Base-by-base conservation (phyloP, 2,329 filamentous ascomycete genomes). In the Camptophora hylomeconis region DNA sequence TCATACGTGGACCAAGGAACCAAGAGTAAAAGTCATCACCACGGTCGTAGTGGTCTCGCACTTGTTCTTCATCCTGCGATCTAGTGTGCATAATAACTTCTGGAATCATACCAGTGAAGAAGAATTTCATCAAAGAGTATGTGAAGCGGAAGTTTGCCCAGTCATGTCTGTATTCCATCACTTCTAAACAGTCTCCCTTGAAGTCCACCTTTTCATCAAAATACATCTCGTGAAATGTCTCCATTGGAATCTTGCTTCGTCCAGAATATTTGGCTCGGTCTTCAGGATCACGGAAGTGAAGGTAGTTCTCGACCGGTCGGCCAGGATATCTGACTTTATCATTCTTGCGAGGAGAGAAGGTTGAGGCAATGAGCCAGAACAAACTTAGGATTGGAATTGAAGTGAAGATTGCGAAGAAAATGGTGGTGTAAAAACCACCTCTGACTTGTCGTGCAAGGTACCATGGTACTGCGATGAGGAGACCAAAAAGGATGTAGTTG, bases 21-120 rank as follows among this genome's bases (percentile, higher is more conserved):
- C 86, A 98, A 54, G 74, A 79, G 67, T 98, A 98, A 63, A 94
- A 93, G 60, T 95, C 89, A 55, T 98, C 84, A 51, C 89, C 89
- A 42, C 84, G 78, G 68, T 95, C 89, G 60, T 98, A 98, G 65
- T 94, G 84, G 57, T 45, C 42, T 25, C 86, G 83, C 33, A 95
- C 86, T 63, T 95, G 89, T 59, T 95, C 87, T 69, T 94, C 86
- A 46, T 95, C 78, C 62, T 94, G 86, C 34, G 80, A 84, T 34
- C 83, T 74, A 46, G 81, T 86, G 66, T 95, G 87, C 68, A 93
- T 76, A 47, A 94, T 77, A 39, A 92, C 71, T 57, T 94, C 87
- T 25, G 82, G 82, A 40, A 92, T 74, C 65, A 93, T 82, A 54
- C 75, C 76, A 38, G 81, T 75, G 46, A 95, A 63, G 60, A 95